Conservation (phyloP, 176 grass and related monocot genomes). For the Triticum aestivum region IWGSC_CS_RefSeq_v2.1 NC_057798.1:772582687-772583186, state of each 20-base stretch:
- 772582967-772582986: not conserved
- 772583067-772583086: too few species aligned
- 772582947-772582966: not conserved
- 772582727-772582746: not conserved
- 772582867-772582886: not conserved
- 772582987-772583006: too few species aligned
- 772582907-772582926: not conserved
- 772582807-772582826: not conserved
- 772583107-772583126: too few species aligned
- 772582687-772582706: too few species aligned
- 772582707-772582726: not conserved
- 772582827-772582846: not conserved
- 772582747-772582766: not conserved
- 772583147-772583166: too few species aligned
- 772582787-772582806: not conserved
- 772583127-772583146: too few species aligned
- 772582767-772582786: not conserved
- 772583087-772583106: too few species aligned
- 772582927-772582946: not conserved
- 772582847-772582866: not conserved
- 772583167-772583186: too few species aligned
- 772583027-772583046: too few species aligned
- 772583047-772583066: too few species aligned
- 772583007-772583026: too few species aligned
- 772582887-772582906: not conserved